phyloP scores from a whole-genome alignment of 148 eudicot genomes.

The Rhododendron ovatum region DNA sequence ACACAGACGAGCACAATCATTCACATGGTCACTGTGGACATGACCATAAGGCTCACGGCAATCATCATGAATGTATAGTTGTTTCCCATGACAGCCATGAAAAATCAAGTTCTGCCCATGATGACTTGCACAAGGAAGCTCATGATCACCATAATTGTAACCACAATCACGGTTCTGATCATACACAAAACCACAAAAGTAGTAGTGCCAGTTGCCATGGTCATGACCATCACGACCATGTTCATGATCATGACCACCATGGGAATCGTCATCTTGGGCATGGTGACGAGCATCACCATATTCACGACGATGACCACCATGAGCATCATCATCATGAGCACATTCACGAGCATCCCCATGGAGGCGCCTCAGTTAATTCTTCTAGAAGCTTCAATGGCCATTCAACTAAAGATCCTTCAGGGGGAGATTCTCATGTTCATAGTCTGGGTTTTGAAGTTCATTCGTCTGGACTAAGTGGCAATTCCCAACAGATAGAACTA shows the following conservation, averaged over 20 bases:
- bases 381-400: neutral
- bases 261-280: conserved; percentile 22
- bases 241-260: conserved; percentile 7
- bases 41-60: conserved; percentile 23
- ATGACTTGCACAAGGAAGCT: conserved; percentile 2
- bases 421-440: conserved; percentile 8
- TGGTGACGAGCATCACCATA: conserved; percentile 5
- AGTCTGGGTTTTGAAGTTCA: conserved; percentile 14
- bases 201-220: neutral
- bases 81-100: conserved; percentile 23
- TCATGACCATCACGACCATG: conserved; percentile 3
- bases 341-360: conserved; percentile 15
- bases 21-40: conserved; percentile 19
- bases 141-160: conserved; percentile 21
- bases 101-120: conserved; percentile 4
- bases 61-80: conserved; percentile 20
- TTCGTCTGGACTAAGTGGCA: neutral
- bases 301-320: neutral
- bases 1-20: conserved; percentile 7
- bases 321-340: conserved; percentile 21
- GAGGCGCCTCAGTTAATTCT: conserved; percentile 3
- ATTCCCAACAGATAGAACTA: neutral
- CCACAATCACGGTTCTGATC: conserved; percentile 21
- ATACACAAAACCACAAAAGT: neutral
- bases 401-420: neutral